phyloP scores from a whole-genome alignment of 2,329 filamentous ascomycete species.

The Albifimbria verrucaria region DNA sequence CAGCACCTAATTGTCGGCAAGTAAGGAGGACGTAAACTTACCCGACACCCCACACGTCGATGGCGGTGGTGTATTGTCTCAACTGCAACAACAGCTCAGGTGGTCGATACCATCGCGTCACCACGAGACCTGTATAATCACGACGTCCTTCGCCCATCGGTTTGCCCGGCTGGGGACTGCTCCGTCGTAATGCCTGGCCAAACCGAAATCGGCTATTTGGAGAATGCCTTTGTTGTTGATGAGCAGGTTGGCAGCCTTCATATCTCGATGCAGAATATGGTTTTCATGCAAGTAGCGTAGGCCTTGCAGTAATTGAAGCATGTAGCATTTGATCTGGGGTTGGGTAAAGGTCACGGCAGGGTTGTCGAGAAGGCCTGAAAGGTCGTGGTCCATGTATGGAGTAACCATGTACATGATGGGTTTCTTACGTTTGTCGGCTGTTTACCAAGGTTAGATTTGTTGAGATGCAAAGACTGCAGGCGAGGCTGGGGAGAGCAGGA shows the following conservation, averaged over 20 bases:
- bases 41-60: conserved; percentile 98
- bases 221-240: conserved; percentile 93
- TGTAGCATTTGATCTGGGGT: conserved; percentile 95
- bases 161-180: conserved; percentile 66
- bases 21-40: conserved; percentile 40
- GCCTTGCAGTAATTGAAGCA: conserved; percentile 88
- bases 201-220: conserved; percentile 95
- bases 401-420: conserved; percentile 98
- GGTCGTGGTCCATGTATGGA: conserved; percentile 97
- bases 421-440: conserved; percentile 74
- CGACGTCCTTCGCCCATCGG: conserved; percentile 81
- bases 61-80: conserved; percentile 90
- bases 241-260: conserved; percentile 97
- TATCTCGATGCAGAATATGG: conserved; percentile 90
- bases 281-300: conserved; percentile 86
- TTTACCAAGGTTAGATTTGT: not conserved
- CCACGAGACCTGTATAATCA: conserved; percentile 95
- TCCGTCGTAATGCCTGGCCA: conserved; percentile 91
- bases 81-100: conserved; percentile 88
- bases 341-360: conserved; percentile 83
- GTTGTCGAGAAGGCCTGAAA: conserved; percentile 96
- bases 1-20: conserved; percentile 9
- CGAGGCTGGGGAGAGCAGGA: conserved; percentile 8
- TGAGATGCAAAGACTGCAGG: not conserved
- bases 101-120: conserved; percentile 95